Conservation (phyloP, 2,329 filamentous ascomycete genomes). For the Sporothrix pallida region DNA sequence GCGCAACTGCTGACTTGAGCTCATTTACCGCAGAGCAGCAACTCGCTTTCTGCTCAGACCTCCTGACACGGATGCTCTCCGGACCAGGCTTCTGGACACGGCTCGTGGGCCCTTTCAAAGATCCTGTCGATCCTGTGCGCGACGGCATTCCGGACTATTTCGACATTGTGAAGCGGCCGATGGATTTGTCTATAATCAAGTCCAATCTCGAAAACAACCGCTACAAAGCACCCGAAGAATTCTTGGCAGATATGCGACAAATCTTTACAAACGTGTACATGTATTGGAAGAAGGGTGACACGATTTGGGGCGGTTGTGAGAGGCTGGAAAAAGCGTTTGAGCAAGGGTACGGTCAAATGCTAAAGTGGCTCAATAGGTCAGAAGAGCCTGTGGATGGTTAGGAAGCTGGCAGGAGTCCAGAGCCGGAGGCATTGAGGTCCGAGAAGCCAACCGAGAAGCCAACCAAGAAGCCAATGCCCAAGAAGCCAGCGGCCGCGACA, state of each 20-base stretch:
- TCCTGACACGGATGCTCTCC: constrained; percentile 65
- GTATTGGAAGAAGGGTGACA: constrained; percentile 64
- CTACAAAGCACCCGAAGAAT: constrained; percentile 60
- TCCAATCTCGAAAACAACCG: constrained; percentile 61
- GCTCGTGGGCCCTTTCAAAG: constrained; percentile 66
- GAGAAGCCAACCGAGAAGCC: too few species aligned
- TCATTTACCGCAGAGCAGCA: constrained; percentile 52
- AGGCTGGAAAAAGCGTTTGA: constrained; percentile 60
- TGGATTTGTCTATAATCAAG: constrained; percentile 67
- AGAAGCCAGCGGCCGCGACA: too few species aligned
- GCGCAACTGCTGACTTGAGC: constrained; percentile 40
- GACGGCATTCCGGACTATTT: constrained; percentile 68
- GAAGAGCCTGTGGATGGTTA: not conserved
- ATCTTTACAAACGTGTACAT: constrained; percentile 69
- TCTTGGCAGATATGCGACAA: constrained; percentile 62
- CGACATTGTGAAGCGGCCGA: constrained; percentile 64
- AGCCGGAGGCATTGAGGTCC: too few species aligned
- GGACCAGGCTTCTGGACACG: constrained; percentile 71
- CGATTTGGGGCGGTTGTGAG: constrained; percentile 62
- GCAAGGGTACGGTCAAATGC: constrained; percentile 59
- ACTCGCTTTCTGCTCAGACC: constrained; percentile 63
- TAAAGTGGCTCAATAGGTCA: constrained; percentile 62
- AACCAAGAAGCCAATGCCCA: too few species aligned
- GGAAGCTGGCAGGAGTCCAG: too few species aligned
- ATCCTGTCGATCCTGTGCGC: constrained; percentile 60